These are phyloP conservation scores for Pythium utonaiense DNA, from an alignment of 352 stramenopile genomes.

Conservation along the genomic window DNA sequence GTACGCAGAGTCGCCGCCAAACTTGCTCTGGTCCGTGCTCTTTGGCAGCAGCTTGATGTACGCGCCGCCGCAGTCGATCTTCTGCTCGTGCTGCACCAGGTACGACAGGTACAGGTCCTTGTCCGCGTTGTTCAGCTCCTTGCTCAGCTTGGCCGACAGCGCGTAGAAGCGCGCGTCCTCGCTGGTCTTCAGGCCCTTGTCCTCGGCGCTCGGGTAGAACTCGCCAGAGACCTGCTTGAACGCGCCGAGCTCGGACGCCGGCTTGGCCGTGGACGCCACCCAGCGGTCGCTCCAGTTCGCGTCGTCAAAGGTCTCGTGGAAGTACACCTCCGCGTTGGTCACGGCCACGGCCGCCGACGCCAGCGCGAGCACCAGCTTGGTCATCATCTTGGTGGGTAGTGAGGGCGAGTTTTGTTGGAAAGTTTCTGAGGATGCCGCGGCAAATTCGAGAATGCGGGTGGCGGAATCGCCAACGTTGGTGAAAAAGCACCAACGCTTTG, in stretches of 20 bases:
- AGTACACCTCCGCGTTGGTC: constrained; percentile 82
- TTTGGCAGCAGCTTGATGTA: constrained; percentile 99
- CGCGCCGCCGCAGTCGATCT: constrained; percentile 97
- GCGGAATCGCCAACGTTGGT: constrained; percentile 7
- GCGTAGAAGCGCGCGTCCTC: constrained; percentile 98
- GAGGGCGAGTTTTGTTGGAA: neutral
- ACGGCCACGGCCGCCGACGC: constrained; percentile 47
- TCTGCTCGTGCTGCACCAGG: constrained; percentile 98
- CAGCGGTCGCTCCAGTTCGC: constrained; percentile 65
- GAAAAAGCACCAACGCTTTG: neutral
- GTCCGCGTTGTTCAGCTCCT: constrained; percentile 86
- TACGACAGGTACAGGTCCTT: constrained; percentile 95
- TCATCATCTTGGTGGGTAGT: constrained; percentile 70
- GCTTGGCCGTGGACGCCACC: constrained; percentile 95
- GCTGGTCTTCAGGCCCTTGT: constrained; percentile 95
- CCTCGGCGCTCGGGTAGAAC: constrained; percentile 84
- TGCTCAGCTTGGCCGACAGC: constrained; percentile 90
- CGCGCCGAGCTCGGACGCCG: constrained; percentile 88
- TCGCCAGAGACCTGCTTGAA: constrained; percentile 94
- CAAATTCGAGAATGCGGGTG: constrained; percentile 28
- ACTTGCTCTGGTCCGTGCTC: constrained; percentile 90
- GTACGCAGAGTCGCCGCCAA: constrained; percentile 95
- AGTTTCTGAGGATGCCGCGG: constrained; percentile 1
- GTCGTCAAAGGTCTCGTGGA: constrained; percentile 94
- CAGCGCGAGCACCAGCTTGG: constrained; percentile 51